These are phyloP conservation scores for Penicillium oxalicum DNA, from an alignment of 2,329 filamentous ascomycete genomes.

Conservation along the genomic window DNA sequence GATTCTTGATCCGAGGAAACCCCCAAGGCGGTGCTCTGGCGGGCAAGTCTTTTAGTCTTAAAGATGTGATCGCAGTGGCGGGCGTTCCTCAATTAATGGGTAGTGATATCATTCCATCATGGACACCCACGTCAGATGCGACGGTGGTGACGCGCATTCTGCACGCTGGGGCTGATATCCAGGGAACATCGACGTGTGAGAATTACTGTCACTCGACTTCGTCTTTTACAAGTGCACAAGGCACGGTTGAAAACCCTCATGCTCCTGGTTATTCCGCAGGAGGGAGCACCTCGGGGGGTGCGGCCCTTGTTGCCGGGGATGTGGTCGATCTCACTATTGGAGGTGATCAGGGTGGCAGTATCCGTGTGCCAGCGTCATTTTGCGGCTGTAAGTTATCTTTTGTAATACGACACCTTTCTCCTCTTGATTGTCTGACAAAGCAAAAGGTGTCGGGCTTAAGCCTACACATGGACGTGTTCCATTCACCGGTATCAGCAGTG, in stretches of 20 bases:
- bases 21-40: constrained; percentile 23
- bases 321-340: constrained; percentile 28
- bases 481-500: constrained; percentile 46
- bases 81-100: constrained; percentile 51
- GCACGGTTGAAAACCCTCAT: constrained; percentile 24
- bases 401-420: too few relatives aligned
- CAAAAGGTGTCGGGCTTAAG: constrained; percentile 42
- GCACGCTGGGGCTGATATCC: constrained; percentile 47
- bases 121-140: constrained; percentile 50
- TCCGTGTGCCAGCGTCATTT: constrained; percentile 40
- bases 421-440: background rate
- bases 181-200: constrained; percentile 50
- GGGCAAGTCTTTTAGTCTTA: constrained; percentile 47
- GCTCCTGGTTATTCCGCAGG: constrained; percentile 26
- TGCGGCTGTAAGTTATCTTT: constrained; percentile 26
- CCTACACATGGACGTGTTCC: constrained; percentile 49
- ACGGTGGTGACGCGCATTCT: constrained; percentile 49
- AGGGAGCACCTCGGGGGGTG: constrained; percentile 26
- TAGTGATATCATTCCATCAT: constrained; percentile 46
- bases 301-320: constrained; percentile 23
- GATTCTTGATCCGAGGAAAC: constrained; percentile 41
- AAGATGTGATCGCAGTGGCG: constrained; percentile 52
- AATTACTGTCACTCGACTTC: constrained; percentile 43
- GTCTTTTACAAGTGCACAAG: constrained; percentile 26
- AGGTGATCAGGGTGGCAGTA: constrained; percentile 31